These are phyloP conservation scores for Cokeromyces recurvatus DNA, from an alignment of 371 early-diverging fungal species.

Conservation along the genomic window DNA sequence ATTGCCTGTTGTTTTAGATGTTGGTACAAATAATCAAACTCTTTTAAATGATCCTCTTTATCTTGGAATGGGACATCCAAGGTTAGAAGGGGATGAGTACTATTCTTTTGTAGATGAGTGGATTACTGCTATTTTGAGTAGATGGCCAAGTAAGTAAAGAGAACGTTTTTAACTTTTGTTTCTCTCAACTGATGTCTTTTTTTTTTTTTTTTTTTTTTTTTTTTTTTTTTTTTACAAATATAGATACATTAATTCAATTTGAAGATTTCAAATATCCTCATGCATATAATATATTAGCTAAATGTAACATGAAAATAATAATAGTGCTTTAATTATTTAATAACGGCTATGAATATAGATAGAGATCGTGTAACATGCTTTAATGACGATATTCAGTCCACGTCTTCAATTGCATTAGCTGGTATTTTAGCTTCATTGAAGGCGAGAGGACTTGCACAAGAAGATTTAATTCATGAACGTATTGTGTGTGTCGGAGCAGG, in stretches of 20 bases:
- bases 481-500: slow-evolving; percentile 66
- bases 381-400: slow-evolving; percentile 67
- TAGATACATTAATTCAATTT: slow-evolving; percentile 38
- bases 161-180: too few species aligned
- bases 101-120: slow-evolving; percentile 65
- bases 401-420: slow-evolving; percentile 61
- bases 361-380: slow-evolving; percentile 54
- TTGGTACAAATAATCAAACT: slow-evolving; percentile 59
- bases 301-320: slow-evolving; percentile 26
- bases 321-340: not conserved
- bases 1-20: slow-evolving; percentile 62
- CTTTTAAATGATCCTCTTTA: slow-evolving; percentile 59
- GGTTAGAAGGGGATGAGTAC: slow-evolving; percentile 57
- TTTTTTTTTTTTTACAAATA: not conserved
- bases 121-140: slow-evolving; percentile 53
- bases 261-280: slow-evolving; percentile 53
- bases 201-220: too few species aligned
- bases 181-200: too few species aligned
- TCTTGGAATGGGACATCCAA: slow-evolving; percentile 59
- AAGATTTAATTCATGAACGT: slow-evolving; percentile 34
- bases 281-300: slow-evolving; percentile 56
- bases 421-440: slow-evolving; percentile 59
- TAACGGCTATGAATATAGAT: too few species aligned
- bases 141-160: slow-evolving; percentile 52
- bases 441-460: slow-evolving; percentile 41